Percentiles rank a stretch among this genome's conserved stretches.
phyloP scores from a whole-genome alignment of 2,329 filamentous ascomycete genomes.

The Myriangium duriaei region DNA sequence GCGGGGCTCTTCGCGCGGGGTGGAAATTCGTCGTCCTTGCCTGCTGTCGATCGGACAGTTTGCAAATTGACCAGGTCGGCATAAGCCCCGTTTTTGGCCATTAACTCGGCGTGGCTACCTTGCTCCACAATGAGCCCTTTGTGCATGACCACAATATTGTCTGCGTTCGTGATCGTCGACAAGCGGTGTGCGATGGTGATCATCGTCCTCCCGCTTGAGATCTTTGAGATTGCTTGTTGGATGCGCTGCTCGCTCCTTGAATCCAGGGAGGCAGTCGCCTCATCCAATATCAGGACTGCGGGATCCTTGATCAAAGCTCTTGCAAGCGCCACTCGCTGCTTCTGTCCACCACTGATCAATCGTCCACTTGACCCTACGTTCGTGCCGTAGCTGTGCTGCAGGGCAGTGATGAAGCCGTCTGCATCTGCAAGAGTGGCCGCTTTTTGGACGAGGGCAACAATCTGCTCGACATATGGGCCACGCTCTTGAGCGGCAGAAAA shows the following conservation, averaged over 20 bases:
- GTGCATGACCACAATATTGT: constrained; percentile 38
- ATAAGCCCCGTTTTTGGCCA: constrained; percentile 27
- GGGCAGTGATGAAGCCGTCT: constrained; percentile 46
- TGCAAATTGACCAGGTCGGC: constrained; percentile 39
- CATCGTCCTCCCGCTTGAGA: constrained; percentile 24
- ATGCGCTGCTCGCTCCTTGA: constrained; percentile 27
- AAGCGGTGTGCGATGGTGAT: constrained; percentile 34
- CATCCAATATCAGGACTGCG: constrained; percentile 26
- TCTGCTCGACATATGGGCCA: constrained; percentile 35
- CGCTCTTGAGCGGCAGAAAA: constrained; percentile 31
- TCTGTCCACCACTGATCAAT: constrained; percentile 28
- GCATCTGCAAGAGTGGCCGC: constrained; percentile 49
- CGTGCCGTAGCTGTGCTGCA: constrained; percentile 54
- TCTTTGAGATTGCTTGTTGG: constrained; percentile 25
- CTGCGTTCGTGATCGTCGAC: constrained; percentile 28
- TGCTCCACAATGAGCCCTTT: constrained; percentile 34
- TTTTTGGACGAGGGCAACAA: constrained; percentile 37
- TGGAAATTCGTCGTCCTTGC: background rate
- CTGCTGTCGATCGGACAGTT: constrained; percentile 18
- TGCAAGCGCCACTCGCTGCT: constrained; percentile 28
- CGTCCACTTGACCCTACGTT: constrained; percentile 25
- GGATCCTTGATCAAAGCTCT: constrained; percentile 28
- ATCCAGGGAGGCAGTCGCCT: constrained; percentile 31
- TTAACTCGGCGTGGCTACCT: constrained; percentile 36
- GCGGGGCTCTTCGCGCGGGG: constrained; percentile 6